A percentile compares a stretch with the other conserved stretches of the same genome.
These are phyloP conservation scores for Hymenoscyphus fraxineus DNA, from an alignment of 2,329 filamentous ascomycete genomes.

Conservation along the genomic window DNA sequence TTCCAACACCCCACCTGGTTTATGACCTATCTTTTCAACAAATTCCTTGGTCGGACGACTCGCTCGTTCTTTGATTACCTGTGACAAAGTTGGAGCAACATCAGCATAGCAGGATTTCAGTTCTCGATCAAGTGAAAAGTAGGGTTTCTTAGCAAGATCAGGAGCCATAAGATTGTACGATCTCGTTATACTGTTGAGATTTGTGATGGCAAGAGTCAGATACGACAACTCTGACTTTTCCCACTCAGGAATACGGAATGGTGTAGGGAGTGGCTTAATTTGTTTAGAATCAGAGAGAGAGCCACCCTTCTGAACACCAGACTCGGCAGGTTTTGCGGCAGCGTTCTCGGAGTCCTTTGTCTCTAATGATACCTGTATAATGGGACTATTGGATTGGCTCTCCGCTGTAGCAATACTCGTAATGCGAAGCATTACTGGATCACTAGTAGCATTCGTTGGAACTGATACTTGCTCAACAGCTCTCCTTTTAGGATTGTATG, in stretches of 20 bases:
- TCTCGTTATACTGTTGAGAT: constrained; percentile 75
- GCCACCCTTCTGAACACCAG: constrained; percentile 10
- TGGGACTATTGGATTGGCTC: constrained; percentile 8
- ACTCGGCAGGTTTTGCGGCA: constrained; percentile 4
- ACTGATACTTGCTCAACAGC: constrained; percentile 46
- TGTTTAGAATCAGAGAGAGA: constrained; percentile 8
- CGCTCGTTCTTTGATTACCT: constrained; percentile 69
- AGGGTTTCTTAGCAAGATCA: constrained; percentile 86
- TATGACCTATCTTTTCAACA: constrained; percentile 41
- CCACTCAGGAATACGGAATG: constrained; percentile 79
- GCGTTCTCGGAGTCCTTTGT: constrained; percentile 15
- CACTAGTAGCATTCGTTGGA: constrained; percentile 45
- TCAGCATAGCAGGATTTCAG: constrained; percentile 78
- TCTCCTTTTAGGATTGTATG: constrained; percentile 54
- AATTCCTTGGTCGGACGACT: constrained; percentile 41
- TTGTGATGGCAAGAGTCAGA: constrained; percentile 68
- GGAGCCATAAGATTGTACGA: constrained; percentile 96
- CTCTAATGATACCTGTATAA: constrained; percentile 20
- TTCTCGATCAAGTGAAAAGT: constrained; percentile 80
- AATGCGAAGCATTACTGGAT: constrained; percentile 46
- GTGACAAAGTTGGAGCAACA: constrained; percentile 71
- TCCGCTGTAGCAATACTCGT: constrained; percentile 34
- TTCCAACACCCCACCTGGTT: constrained; percentile 55
- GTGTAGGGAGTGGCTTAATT: constrained; percentile 43
- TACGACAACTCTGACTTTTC: constrained; percentile 69